phyloP scores from a whole-genome alignment of 83 land plant genomes.

The Larix sibirica region DNA sequence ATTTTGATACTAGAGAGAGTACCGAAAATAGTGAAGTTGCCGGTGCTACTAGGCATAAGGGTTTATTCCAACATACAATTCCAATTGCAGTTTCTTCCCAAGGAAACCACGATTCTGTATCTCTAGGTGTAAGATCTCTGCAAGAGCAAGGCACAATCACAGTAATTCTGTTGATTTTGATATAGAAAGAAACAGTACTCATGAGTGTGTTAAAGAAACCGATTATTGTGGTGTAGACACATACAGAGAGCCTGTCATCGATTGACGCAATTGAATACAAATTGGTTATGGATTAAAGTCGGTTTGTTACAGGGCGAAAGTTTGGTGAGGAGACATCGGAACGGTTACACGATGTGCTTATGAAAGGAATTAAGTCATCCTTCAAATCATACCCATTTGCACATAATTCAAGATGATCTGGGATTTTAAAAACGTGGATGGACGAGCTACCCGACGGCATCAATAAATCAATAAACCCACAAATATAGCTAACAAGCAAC shows the following conservation, averaged over 20 bases:
- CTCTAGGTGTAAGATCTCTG: not conserved
- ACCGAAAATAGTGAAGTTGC: not conserved
- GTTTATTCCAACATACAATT: not conserved
- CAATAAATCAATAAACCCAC: too few species aligned
- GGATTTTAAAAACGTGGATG: too few species aligned
- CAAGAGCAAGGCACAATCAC: not conserved
- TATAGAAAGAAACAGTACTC: not conserved
- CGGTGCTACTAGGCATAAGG: constrained; percentile 6
- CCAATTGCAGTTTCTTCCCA: not conserved
- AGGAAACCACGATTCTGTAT: not conserved
- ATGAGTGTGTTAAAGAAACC: not conserved
- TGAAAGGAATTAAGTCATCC: too few species aligned
- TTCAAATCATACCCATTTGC: too few species aligned
- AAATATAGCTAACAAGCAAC: too few species aligned
- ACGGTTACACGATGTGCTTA: too few species aligned
- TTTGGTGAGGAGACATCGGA: too few species aligned
- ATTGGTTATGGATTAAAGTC: too few species aligned
- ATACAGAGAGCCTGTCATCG: not conserved
- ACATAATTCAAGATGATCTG: too few species aligned
- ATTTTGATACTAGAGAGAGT: constrained; percentile 4
- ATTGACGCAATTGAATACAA: too few species aligned
- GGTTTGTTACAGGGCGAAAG: too few species aligned
- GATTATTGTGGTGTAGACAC: not conserved
- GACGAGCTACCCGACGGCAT: too few species aligned
- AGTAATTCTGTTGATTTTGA: not conserved